Evolutionary conservation across 176 grass and related monocot genomes (phyloP).

Genomic region (Phoenix dactylifera): DNA sequence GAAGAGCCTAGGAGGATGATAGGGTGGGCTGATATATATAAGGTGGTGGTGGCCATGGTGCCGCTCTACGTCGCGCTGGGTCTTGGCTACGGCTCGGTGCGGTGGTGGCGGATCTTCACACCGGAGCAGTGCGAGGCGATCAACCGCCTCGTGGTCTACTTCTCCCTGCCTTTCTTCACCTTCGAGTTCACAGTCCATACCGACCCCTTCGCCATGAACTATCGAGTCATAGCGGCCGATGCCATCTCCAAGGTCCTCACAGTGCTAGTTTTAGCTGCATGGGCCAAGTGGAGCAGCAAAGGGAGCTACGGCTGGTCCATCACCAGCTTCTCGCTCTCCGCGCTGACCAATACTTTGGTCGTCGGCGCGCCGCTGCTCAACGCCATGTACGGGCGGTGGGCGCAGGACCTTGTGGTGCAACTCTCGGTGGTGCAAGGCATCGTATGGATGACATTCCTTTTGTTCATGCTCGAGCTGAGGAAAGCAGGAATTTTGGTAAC

Average conservation of each 20-base stretch:
- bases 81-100: constrained; percentile 71
- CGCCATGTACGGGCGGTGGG: constrained; percentile 93
- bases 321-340: constrained; percentile 68
- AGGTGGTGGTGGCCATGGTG: constrained; percentile 71
- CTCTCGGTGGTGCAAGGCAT: constrained; percentile 65
- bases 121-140: constrained; percentile 83
- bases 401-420: constrained; percentile 80
- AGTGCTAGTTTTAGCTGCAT: constrained; percentile 40
- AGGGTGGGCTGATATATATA: constrained; percentile 64
- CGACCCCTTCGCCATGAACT: constrained; percentile 93
- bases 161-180: constrained; percentile 81
- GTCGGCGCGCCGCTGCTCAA: constrained; percentile 75
- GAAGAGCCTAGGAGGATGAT: constrained; percentile 53
- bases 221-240: constrained; percentile 72
- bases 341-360: constrained; percentile 81
- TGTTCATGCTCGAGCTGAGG: constrained; percentile 63
- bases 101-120: constrained; percentile 92
- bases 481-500: constrained; percentile 21
- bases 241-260: constrained; percentile 67
- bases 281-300: constrained; percentile 45
- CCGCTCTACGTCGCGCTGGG: constrained; percentile 83
- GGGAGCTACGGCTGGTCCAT: constrained; percentile 31
- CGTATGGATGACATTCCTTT: constrained; percentile 42
- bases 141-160: constrained; percentile 81
- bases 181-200: constrained; percentile 93